A percentile compares a stretch with the other conserved stretches of the same genome.
Conservation (phyloP, 176 grass and related monocot genomes). For the Oryza glaberrima region DNA sequence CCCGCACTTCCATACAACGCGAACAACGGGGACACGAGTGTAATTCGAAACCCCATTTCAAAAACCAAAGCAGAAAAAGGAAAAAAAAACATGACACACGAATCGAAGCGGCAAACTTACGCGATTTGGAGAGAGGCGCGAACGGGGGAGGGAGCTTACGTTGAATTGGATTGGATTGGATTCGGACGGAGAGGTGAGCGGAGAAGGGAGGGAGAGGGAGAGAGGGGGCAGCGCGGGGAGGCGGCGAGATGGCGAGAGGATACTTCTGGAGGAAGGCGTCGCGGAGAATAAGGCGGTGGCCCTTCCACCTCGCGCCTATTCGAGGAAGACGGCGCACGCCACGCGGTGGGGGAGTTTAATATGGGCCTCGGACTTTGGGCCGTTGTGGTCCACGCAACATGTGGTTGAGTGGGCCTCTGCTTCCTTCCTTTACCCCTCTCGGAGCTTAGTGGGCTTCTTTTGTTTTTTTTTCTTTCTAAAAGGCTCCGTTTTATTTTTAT, state of each 20-base stretch:
- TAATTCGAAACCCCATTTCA: background rate
- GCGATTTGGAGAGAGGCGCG: background rate
- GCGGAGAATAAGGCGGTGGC: background rate
- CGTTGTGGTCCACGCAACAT: background rate
- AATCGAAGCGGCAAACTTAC: background rate
- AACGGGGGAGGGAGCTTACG: constrained; percentile 24
- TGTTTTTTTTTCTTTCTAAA: background rate
- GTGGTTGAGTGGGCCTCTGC: background rate
- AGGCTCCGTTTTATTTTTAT: background rate
- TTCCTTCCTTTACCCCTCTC: background rate
- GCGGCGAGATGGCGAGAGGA: background rate
- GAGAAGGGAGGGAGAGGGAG: background rate
- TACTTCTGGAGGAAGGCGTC: background rate
- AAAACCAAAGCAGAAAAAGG: background rate
- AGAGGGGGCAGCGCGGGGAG: background rate
- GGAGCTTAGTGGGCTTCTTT: constrained; percentile 14
- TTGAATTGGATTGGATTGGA: background rate
- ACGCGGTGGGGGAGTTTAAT: background rate
- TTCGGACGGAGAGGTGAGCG: constrained; percentile 2
- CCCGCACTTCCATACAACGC: background rate
- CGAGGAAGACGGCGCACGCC: constrained; percentile 4
- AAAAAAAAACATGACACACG: too few species aligned
- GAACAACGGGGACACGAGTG: background rate
- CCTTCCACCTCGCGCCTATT: constrained; percentile 14
- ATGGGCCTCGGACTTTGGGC: background rate